These are phyloP conservation scores for Phaeosphaeria sp. DNA, from an alignment of 2,329 filamentous ascomycete genomes.

Conservation along the genomic window DNA sequence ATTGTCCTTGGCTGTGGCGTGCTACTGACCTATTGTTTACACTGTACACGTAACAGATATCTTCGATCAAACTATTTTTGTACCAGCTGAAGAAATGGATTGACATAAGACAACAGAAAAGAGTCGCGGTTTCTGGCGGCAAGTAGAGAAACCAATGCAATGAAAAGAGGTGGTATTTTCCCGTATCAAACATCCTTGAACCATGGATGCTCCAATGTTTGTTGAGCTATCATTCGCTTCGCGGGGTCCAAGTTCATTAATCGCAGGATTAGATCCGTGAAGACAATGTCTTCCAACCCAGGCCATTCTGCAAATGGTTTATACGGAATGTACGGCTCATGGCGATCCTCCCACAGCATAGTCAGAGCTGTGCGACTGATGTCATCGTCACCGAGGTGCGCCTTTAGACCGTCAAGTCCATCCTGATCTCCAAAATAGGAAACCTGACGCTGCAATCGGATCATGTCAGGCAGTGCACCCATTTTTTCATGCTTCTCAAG, in stretches of 20 bases:
- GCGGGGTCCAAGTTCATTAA: constrained; percentile 52
- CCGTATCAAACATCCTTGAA: constrained; percentile 10
- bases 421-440: constrained; percentile 39
- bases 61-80: not conserved
- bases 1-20: no score
- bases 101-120: not conserved
- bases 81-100: not conserved
- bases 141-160: not conserved
- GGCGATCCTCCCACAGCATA: constrained; percentile 44
- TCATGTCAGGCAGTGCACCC: constrained; percentile 29
- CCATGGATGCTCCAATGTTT: constrained; percentile 47
- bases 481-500: constrained; percentile 21
- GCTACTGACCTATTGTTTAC: not conserved
- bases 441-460: constrained; percentile 37
- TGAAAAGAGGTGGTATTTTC: not conserved
- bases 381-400: constrained; percentile 38
- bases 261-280: constrained; percentile 49
- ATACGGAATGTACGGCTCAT: constrained; percentile 38
- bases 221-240: constrained; percentile 49
- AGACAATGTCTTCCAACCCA: constrained; percentile 41
- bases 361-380: constrained; percentile 36
- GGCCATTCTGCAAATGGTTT: constrained; percentile 42
- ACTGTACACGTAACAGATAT: not conserved
- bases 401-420: constrained; percentile 37
- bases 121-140: not conserved